Base-by-base conservation (phyloP, 2,329 filamentous ascomycete genomes). In the Apiospora koreana region DNA sequence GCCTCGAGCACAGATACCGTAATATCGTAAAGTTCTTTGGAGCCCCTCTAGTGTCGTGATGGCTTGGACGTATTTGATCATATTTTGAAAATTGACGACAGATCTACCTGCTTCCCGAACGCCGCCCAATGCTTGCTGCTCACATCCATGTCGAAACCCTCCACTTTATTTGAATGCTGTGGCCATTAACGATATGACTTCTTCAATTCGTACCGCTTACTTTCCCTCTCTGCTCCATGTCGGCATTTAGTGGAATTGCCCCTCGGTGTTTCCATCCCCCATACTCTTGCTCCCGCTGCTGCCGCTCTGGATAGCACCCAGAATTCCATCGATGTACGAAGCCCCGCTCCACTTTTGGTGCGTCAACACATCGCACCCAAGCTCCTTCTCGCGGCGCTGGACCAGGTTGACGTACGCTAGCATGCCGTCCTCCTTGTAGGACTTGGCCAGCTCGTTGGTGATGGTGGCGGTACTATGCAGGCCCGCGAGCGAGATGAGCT, bases 401-500 rank as follows among this genome's bases (percentile, higher is more conserved):
- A 99, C 91, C 0, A 98, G 84, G 71, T 97, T 93, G n/a, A 98
- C 96, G 78, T 99, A 99, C 0, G 96, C 95, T 77, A 96, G 87
- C 96, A 99, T 99, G 69, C 96, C 96, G 69, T 98, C 93, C 18
- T 91, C 88, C 84, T 94, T 97, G 85, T 97, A 99, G 8, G 86
- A 88, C 71, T 89, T 89, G 12, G 94, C 92, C 23, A 99, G 86
- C 83, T 98, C 93, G 70, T 91, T 87, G 23, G 88, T 88, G 66
- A 89, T 87, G 21, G 88, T 87, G 4, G 90, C 90, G 50, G 87
- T 91, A 74, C 88, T 90, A 80, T 92, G 90, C 69, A 92, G 78
- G 21, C 90, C 90, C 0, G 91, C 90, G 18, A 92, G 84, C 21
- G 88, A 91, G 71, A 92, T 88, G 38, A 92, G 85, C 83, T 92